Evolutionary conservation across 345 rosid species (phyloP).

Genomic region (Dovyalis caffra): DNA sequence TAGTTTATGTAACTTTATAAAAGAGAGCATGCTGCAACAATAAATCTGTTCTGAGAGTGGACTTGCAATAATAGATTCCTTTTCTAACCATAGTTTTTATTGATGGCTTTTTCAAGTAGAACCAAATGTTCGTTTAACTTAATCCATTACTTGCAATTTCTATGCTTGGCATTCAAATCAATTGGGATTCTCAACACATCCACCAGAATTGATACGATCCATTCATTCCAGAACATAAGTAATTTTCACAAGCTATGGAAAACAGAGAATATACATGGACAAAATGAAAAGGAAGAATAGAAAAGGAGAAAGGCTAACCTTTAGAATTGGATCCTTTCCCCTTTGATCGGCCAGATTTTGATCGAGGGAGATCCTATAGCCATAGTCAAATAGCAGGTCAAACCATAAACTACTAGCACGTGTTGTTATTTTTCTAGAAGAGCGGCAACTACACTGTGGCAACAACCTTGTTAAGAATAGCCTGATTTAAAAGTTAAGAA

Average conservation of each 20-base stretch:
- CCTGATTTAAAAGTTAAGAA: constrained; percentile 4
- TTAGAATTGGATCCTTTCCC: constrained; percentile 28
- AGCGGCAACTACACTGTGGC: background rate
- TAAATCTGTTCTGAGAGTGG: background rate
- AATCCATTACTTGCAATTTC: background rate
- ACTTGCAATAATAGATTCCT: background rate
- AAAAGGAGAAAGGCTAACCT: constrained; percentile 36
- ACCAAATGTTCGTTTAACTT: background rate
- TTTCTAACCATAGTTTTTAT: background rate
- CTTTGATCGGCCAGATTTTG: constrained; percentile 24
- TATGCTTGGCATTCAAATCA: background rate
- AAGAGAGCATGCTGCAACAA: background rate
- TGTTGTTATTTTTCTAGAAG: background rate
- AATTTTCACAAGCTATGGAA: background rate
- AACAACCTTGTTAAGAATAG: background rate
- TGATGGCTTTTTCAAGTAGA: background rate
- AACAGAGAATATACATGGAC: background rate
- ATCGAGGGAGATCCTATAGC: constrained; percentile 30
- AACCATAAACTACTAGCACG: constrained; percentile 9
- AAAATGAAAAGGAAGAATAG: background rate
- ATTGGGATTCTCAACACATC: background rate
- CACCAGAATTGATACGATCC: background rate
- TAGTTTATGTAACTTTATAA: background rate
- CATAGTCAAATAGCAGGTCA: constrained; percentile 21
- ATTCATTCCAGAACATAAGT: background rate